Conservation (phyloP, 352 stramenopile genomes). For the Globisporangium spiculum region DNA sequence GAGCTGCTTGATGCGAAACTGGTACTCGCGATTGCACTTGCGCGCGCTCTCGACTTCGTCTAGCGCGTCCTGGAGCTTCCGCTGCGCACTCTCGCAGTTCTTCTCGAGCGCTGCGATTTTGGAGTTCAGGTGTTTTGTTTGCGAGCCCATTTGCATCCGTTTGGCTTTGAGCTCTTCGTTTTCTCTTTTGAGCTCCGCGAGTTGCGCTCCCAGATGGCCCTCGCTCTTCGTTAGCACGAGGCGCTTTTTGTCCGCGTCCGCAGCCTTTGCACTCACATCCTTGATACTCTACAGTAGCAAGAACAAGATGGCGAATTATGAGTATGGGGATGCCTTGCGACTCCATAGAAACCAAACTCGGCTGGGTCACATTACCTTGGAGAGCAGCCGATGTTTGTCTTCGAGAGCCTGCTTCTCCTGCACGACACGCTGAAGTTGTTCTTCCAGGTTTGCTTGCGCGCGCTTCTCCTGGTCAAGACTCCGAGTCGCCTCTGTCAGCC, state of each 20-base stretch:
- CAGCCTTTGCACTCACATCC: constrained; percentile 29
- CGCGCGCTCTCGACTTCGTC: constrained; percentile 46
- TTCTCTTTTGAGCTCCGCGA: constrained; percentile 45
- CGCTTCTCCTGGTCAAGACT: constrained; percentile 19
- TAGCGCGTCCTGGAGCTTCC: constrained; percentile 35
- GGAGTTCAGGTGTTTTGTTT: constrained; percentile 50
- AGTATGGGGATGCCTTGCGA: too few species aligned
- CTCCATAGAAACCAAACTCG: too few species aligned
- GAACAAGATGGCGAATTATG: neutral
- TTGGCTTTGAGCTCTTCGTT: constrained; percentile 54
- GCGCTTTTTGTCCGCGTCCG: constrained; percentile 42
- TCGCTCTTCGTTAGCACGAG: constrained; percentile 32
- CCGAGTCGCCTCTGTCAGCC: neutral
- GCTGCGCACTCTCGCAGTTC: constrained; percentile 24
- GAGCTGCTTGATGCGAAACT: constrained; percentile 68
- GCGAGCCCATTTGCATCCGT: constrained; percentile 32
- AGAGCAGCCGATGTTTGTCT: constrained; percentile 35
- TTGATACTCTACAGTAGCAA: constrained; percentile 34
- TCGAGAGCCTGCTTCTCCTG: constrained; percentile 45
- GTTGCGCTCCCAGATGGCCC: constrained; percentile 35
- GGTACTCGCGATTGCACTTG: constrained; percentile 48
- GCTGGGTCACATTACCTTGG: constrained; percentile 24
- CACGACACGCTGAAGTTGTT: constrained; percentile 11
- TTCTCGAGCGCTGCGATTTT: constrained; percentile 40
- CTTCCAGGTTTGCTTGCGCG: constrained; percentile 17